Percentiles rank a stretch among this genome's conserved stretches.
Evolutionary conservation across 768 basidiomycete species (phyloP).

Genomic region (Hygrophoropsis aurantiaca): DNA sequence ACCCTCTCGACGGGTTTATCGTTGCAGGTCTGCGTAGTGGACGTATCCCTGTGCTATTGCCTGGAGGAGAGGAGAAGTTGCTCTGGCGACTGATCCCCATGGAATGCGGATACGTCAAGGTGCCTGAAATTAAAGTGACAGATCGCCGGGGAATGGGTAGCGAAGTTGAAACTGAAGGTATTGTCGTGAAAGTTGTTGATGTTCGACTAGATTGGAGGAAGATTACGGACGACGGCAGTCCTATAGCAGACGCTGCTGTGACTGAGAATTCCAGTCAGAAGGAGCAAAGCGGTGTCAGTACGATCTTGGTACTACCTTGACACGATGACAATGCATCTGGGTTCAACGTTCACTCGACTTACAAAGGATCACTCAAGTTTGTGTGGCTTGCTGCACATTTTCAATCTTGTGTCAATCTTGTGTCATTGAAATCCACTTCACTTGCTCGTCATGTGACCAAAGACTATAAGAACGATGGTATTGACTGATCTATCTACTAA

Average conservation of each 20-base stretch:
- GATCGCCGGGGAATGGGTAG: slow-evolving; percentile 43
- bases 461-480: too few species aligned
- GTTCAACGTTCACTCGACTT: too few species aligned
- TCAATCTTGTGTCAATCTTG: too few species aligned
- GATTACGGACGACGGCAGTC: slow-evolving; percentile 10
- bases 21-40: slow-evolving; percentile 73
- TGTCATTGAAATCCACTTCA: too few species aligned
- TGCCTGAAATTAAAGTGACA: slow-evolving; percentile 64
- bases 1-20: slow-evolving; percentile 71
- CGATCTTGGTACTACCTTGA: slow-evolving; percentile 19
- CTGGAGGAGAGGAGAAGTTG: slow-evolving; percentile 65
- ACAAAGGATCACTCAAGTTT: too few species aligned
- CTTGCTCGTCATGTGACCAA: too few species aligned
- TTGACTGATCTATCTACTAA: too few species aligned
- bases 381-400: too few species aligned
- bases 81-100: slow-evolving; percentile 71
- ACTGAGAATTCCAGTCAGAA: slow-evolving; percentile 4
- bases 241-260: slow-evolving; percentile 9
- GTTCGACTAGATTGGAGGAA: slow-evolving; percentile 39
- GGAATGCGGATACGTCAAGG: slow-evolving; percentile 65
- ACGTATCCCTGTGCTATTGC: slow-evolving; percentile 69
- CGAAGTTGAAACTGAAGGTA: slow-evolving; percentile 39
- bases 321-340: too few species aligned
- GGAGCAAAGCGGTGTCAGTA: slow-evolving; percentile 1
- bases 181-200: slow-evolving; percentile 55